Evolutionary conservation across 2,329 filamentous ascomycete genomes (phyloP), one percentile per base, ranked within the genome.

Genomic region (Aureobasidium uvarum): DNA sequence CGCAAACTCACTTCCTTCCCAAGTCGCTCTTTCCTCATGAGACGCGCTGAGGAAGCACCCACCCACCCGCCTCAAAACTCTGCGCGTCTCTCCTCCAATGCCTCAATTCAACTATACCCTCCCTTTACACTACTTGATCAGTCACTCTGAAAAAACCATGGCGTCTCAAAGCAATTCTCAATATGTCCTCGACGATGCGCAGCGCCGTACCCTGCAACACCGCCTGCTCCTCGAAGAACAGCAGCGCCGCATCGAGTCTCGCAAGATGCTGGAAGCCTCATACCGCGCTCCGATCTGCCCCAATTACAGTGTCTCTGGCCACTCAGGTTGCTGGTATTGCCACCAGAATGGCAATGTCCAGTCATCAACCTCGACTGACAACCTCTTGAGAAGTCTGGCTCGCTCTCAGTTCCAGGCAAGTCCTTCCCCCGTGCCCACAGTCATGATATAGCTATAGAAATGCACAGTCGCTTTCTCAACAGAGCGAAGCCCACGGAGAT

Each of bases 141-240:
- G 2, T 46, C 14, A 16, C 28, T 36, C 48, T 8, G 6, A 28
- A 5, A 48, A 18, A 16, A 59, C 23, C 6, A 60, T 60, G 56
- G 39, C 56, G 8, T 48, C 56, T 20, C 28, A 48, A 18, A n/a
- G 16, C 41, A 28, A 60, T 20, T 13, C 23, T 14, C 41, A 46
- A 2, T 13, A 8, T 2, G 28, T 10, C 5, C 18, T 60, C 18
- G 20, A 20, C 10, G 41, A 36, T 10, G 13, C 11, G 2, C 23
- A 60, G 28, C 28, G 28, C 18, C 56, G 25, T 31, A 13, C 2
- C 10, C 43, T 60, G 10, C 16, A 5, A 8, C 11, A 60, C 8
- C 56, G 56, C 20, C 13, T 60, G 41, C 43, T 60, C 10, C 41
- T 60, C n/a, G 56, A 46, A 23, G 56, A 60, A 25, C 56, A 60